Base-by-base conservation (phyloP, 306 rosid species). In the Gillenia trifoliata region DNA sequence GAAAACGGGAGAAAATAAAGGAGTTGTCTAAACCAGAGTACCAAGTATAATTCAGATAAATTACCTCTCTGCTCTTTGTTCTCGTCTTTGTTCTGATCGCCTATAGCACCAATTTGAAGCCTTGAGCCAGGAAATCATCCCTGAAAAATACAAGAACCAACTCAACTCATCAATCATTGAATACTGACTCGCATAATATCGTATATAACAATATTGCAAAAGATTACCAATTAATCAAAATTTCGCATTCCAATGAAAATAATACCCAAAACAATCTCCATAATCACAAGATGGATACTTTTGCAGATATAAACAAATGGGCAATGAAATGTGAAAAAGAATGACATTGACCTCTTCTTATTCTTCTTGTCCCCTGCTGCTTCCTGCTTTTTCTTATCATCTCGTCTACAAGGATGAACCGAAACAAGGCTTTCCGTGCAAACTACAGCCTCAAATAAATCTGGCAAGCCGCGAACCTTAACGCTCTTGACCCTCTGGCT, bases 381-480 rank as follows among this genome's bases (percentile, higher is more conserved):
- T 8, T 65, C 75, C 9, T 19, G 77, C 60, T 31, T 71, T 60
- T 79, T 63, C 78, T 41, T 40, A 38, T 66, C 57, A 23, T 6
- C 47, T 66, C 43, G 47, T 77, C 64, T 57, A 10, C 59, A 52
- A n/a, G 80, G 50, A 20, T 61, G 61, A n/a, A 86, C 88, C 19
- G 95, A 71, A 15, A 85, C 81, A 81, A 93, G 95, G 75, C 84
- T 93, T 22, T 74, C 86, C 30, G 69, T 25, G 63, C 81, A 87
- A 64, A 88, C 63, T 36, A 73, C 78, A 3, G 86, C 85, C 67
- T 90, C 94, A 78, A 82, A 83, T 2, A 66, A 36, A 1, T 10
- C 41, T 1, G 90, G 90, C 64, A 88, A 41, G 1, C 88, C 85
- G 0, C 79, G 63, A 66, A 91, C 41, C 41, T n/a, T 72, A 6